A percentile compares a stretch with the other conserved stretches of the same genome.
phyloP scores from a whole-genome alignment of 2,329 filamentous ascomycete species.

The Drechslerella coelobrocha region DNA sequence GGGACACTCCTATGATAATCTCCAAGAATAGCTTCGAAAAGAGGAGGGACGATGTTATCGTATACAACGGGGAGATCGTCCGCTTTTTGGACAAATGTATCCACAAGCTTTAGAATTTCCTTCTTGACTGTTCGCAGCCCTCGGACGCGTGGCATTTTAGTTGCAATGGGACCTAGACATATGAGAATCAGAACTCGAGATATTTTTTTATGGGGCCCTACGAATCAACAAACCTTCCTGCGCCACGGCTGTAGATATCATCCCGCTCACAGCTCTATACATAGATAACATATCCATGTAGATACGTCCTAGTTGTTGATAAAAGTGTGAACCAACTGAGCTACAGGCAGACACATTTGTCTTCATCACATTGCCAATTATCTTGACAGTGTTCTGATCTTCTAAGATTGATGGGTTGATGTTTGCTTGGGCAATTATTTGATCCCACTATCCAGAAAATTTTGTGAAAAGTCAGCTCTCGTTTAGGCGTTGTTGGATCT shows the following conservation, averaged over 20 bases:
- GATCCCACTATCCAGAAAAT: slow-evolving; percentile 76
- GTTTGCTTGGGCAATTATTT: slow-evolving; percentile 87
- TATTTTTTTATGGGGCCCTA: background rate
- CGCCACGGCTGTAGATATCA: slow-evolving; percentile 91
- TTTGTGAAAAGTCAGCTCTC: background rate
- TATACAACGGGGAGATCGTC: slow-evolving; percentile 95
- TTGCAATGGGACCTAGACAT: slow-evolving; percentile 79
- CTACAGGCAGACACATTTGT: slow-evolving; percentile 98
- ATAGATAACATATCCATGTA: slow-evolving; percentile 99
- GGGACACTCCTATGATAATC: slow-evolving; percentile 98
- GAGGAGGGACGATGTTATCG: slow-evolving; percentile 90
- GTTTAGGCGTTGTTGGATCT: background rate
- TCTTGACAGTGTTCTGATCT: slow-evolving; percentile 93
- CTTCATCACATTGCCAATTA: slow-evolving; percentile 99
- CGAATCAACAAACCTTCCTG: slow-evolving; percentile 70
- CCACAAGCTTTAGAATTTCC: slow-evolving; percentile 97
- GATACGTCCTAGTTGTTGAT: slow-evolving; percentile 95
- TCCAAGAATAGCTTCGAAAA: slow-evolving; percentile 89
- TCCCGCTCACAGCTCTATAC: slow-evolving; percentile 94
- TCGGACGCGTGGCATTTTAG: slow-evolving; percentile 95
- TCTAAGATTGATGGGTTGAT: slow-evolving; percentile 85
- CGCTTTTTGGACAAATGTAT: slow-evolving; percentile 97
- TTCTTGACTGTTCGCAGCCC: slow-evolving; percentile 98
- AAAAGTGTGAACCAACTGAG: slow-evolving; percentile 96
- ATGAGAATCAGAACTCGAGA: slow-evolving; percentile 49